These are phyloP conservation scores for Mucor saturninus DNA, from an alignment of 371 early-diverging fungal genomes.

Conservation along the genomic window DNA sequence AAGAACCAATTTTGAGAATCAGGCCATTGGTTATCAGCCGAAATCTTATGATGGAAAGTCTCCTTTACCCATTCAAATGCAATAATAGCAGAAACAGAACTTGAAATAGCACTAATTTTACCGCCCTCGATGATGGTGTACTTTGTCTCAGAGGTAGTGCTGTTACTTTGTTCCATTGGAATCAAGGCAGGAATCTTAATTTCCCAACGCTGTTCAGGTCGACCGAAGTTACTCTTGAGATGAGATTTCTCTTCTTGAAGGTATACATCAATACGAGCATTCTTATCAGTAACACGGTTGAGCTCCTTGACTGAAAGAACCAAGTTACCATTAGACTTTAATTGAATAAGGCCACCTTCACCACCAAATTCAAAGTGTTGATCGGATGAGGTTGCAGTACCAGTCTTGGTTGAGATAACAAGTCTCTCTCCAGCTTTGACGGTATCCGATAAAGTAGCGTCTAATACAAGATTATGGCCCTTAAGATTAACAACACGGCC, in stretches of 20 bases:
- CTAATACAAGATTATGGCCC: conserved; percentile 41
- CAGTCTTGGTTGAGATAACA: conserved; percentile 28
- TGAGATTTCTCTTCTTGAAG: conserved; percentile 45
- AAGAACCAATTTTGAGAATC: conserved; percentile 44
- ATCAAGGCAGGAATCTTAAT: conserved; percentile 43
- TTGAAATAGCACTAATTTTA: conserved; percentile 32
- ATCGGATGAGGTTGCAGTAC: conserved; percentile 27
- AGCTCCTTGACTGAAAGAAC: conserved; percentile 47
- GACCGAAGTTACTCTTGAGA: conserved; percentile 28
- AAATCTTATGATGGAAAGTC: conserved; percentile 34
- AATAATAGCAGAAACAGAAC: conserved; percentile 29
- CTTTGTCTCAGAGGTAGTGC: conserved; percentile 20
- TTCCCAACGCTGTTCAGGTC: conserved; percentile 50
- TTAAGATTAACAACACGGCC: conserved; percentile 55
- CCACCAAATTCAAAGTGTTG: conserved; percentile 41
- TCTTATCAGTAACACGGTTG: conserved; percentile 23
- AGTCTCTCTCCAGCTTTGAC: conserved; percentile 38
- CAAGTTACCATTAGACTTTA: conserved; percentile 35
- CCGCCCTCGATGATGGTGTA: conserved; percentile 45
- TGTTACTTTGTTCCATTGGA: conserved; percentile 29
- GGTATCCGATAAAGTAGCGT: conserved; percentile 31
- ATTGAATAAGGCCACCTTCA: conserved; percentile 36
- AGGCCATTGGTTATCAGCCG: conserved; percentile 39
- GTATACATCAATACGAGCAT: conserved; percentile 34
- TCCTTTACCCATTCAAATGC: conserved; percentile 45